A percentile compares a stretch with the other conserved stretches of the same genome.
phyloP scores from a whole-genome alignment of 2,329 filamentous ascomycete species.

The Exophiala viscosa region DNA sequence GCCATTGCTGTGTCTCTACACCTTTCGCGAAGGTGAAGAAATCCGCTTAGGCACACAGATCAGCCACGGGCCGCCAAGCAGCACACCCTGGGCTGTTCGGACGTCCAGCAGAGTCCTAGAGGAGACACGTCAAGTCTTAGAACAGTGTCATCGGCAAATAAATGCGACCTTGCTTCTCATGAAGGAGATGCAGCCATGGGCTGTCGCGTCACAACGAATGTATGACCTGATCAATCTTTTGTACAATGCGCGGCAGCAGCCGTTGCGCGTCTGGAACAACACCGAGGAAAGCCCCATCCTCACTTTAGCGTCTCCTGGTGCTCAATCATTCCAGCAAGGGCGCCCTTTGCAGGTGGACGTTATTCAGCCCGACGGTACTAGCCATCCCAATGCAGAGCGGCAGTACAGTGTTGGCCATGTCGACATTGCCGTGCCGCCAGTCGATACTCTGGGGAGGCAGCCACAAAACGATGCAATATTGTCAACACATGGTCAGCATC shows the following conservation, averaged over 20 bases:
- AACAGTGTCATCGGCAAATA: conserved; percentile 13
- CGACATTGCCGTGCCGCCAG: neutral
- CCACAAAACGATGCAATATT: neutral
- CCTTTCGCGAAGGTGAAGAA: conserved; percentile 3
- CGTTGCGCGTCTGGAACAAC: conserved; percentile 15
- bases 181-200: conserved; percentile 17
- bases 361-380: neutral
- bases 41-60: neutral
- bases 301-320: conserved; percentile 3
- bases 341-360: neutral
- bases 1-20: conserved; percentile 17
- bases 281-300: conserved; percentile 10
- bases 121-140: conserved; percentile 8
- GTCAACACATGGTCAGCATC: neutral
- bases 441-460: neutral
- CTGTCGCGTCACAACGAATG: conserved; percentile 10
- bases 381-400: neutral
- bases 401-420: neutral
- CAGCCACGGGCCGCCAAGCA: neutral
- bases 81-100: neutral
- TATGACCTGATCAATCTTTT: conserved; percentile 9
- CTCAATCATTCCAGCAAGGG: neutral
- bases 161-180: conserved; percentile 7
- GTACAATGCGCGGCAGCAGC: conserved; percentile 9
- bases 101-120: neutral